Conservation (phyloP, 768 basidiomycete species). For the Lentinus tigrinus region DNA sequence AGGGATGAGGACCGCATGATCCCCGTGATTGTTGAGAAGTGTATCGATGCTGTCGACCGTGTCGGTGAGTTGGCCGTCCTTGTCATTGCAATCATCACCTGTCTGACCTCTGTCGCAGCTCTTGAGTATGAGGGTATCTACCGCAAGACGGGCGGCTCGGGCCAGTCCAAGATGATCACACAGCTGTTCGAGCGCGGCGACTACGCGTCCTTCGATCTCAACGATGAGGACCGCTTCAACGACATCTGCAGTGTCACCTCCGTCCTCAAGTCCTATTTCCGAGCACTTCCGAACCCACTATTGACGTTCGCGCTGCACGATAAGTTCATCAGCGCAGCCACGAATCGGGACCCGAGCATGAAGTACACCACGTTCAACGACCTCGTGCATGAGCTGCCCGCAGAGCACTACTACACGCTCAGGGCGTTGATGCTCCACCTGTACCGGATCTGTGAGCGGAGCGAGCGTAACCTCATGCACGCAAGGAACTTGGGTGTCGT, state of each 20-base stretch:
- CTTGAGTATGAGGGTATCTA: constrained; percentile 98
- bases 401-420: constrained; percentile 86
- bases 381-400: constrained; percentile 75
- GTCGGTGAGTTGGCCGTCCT: constrained; percentile 56
- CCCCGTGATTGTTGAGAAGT: constrained; percentile 92
- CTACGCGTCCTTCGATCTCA: constrained; percentile 84
- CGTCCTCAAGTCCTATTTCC: constrained; percentile 95
- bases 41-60: constrained; percentile 89
- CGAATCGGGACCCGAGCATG: constrained; percentile 58
- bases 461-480: constrained; percentile 86
- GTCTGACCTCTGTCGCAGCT: constrained; percentile 41
- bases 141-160: constrained; percentile 92
- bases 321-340: constrained; percentile 77
- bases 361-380: constrained; percentile 65
- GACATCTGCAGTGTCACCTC: constrained; percentile 97
- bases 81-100: neutral
- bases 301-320: constrained; percentile 91
- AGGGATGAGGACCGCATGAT: constrained; percentile 60
- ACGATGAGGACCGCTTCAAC: constrained; percentile 87
- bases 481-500: constrained; percentile 95
- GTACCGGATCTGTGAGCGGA: constrained; percentile 66
- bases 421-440: constrained; percentile 84
- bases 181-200: constrained; percentile 93
- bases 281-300: constrained; percentile 86
- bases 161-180: constrained; percentile 90